These are phyloP conservation scores for Dendrobium officinale DNA, from an alignment of 106 monocot species.

Conservation along the genomic window DNA sequence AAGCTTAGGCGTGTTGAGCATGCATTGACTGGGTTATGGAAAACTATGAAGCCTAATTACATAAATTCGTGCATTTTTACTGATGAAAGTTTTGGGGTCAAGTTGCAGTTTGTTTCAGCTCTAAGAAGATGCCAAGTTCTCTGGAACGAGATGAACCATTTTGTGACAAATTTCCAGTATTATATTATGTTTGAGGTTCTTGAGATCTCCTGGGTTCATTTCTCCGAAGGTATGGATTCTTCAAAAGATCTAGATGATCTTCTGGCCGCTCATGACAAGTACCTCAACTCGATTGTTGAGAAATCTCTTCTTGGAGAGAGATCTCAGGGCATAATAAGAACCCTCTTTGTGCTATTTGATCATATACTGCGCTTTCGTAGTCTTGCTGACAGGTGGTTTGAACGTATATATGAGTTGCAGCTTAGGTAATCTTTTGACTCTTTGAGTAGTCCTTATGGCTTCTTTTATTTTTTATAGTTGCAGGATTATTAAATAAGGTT, in stretches of 20 bases:
- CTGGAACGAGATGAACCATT: constrained; percentile 99
- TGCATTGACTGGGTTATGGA: constrained; percentile 75
- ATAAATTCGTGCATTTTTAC: constrained; percentile 58
- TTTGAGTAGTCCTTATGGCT: not conserved
- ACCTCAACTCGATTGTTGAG: constrained; percentile 74
- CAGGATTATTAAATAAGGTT: not conserved
- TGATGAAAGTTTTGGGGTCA: constrained; percentile 39
- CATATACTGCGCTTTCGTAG: constrained; percentile 72
- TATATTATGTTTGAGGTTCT: constrained; percentile 99
- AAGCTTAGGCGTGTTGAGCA: constrained; percentile 90
- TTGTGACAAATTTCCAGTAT: constrained; percentile 84
- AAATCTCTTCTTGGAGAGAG: constrained; percentile 93
- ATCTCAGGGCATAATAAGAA: constrained; percentile 54
- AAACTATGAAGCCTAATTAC: constrained; percentile 79
- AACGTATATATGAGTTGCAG: constrained; percentile 77
- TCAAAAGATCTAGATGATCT: constrained; percentile 92
- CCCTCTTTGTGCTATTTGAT: constrained; percentile 69
- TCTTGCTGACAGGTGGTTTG: constrained; percentile 76
- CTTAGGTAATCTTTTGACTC: constrained; percentile 38
- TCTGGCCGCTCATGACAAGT: constrained; percentile 86
- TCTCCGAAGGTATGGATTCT: constrained; percentile 86
- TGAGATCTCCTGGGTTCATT: constrained; percentile 87
- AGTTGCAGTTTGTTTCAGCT: constrained; percentile 50
- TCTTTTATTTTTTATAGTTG: not conserved
- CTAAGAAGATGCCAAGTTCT: constrained; percentile 80